phyloP scores from a whole-genome alignment of 495 filamentous ascomycete species.

The Hypoxylon cercidicola region DNA sequence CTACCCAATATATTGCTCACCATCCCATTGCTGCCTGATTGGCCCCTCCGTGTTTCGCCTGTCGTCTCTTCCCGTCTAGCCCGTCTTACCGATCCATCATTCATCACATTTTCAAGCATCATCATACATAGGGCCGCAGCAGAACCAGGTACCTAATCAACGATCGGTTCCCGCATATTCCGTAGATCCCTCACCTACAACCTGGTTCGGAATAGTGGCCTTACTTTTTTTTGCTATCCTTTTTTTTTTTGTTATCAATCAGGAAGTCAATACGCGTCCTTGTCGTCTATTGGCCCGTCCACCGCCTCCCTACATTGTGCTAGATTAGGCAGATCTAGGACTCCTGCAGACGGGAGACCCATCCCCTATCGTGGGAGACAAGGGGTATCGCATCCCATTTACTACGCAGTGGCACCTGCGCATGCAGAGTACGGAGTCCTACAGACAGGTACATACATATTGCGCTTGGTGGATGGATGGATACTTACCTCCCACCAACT shows the following conservation, averaged over 20 bases:
- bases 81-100: constrained; percentile 29
- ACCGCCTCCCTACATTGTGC: constrained; percentile 33
- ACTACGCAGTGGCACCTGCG: constrained; percentile 4
- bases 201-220: constrained; percentile 26
- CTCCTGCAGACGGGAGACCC: constrained; percentile 29
- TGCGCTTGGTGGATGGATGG: constrained; percentile 1
- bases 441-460: background rate
- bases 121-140: constrained; percentile 24
- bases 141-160: constrained; percentile 11
- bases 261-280: constrained; percentile 31
- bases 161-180: constrained; percentile 30
- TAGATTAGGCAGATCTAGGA: constrained; percentile 44
- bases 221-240: constrained; percentile 9
- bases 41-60: constrained; percentile 30
- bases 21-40: constrained; percentile 41
- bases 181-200: constrained; percentile 35
- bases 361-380: constrained; percentile 15
- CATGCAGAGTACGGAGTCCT: constrained; percentile 13
- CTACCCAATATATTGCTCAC: constrained; percentile 40
- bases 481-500: background rate
- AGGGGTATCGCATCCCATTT: constrained; percentile 9
- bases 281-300: constrained; percentile 31
- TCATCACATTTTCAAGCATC: constrained; percentile 32
- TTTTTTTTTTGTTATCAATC: constrained; percentile 17
- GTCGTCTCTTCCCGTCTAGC: constrained; percentile 9